Evolutionary conservation across 805 yeast genomes (phyloP), one percentile per base, ranked within the genome.

Genomic region (Ogataea naganishii): DNA sequence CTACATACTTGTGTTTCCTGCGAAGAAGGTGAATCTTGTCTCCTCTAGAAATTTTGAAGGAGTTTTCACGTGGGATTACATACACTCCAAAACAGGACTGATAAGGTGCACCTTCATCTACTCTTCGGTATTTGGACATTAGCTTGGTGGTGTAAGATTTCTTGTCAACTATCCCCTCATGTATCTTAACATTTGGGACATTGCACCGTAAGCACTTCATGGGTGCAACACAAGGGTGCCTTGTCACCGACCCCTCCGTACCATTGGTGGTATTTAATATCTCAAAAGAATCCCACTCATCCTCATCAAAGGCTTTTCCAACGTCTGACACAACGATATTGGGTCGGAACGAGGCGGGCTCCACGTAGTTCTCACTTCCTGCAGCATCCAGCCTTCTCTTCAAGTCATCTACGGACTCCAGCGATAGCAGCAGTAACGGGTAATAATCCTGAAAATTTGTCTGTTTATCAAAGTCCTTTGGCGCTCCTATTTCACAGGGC

Each of bases 381-480:
- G 21, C 31, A 8, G 33, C 36, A 3, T 37, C 41, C 6, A 33
- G 38, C 14, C 32, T 31, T 7, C 23, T 21, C 20, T 29, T 24
- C 9, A 41, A 36, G 18, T 30, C 36, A 6, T 32, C 38, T 19
- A 40, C 27, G 14, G 49, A 47, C 23, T 40, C 50, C 17, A 35
- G 34, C 4, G 51, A 43, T 23, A 46, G 36, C 33, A 51, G 27
- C 17, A 53, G 26, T 14, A 51, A 20, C 1, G 59, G 58, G 29
- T 36, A 53, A 24, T 52, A 52, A 27, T 51, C 58, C 26, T 53
- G 59, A 28, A 52, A 52, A 15, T 40, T 27, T 1, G 58, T 47
- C 7, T 21, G 21, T 23, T 44, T 35, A n/a, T 40, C 35, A 9
- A 37, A 28, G 12, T 32, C 19, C 17, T 32, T 36, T 6, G 53